Evolutionary conservation across 768 basidiomycete genomes (phyloP).

Genomic region (Lentinula sp.): DNA sequence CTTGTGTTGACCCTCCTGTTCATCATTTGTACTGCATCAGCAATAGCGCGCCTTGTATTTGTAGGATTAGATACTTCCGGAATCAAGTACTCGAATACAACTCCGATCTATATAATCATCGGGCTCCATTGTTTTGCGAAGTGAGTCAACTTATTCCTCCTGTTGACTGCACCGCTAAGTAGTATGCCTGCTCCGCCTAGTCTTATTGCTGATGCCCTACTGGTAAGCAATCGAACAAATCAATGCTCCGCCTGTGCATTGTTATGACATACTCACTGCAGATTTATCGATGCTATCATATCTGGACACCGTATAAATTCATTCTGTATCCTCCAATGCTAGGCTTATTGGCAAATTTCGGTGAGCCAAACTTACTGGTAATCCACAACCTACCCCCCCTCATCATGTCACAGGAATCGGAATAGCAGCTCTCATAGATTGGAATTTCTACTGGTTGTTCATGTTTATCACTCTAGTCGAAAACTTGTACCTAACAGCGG

Average conservation of each 20-base stretch:
- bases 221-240: background rate
- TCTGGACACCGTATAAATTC: background rate
- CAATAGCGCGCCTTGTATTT: background rate
- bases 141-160: background rate
- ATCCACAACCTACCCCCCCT: background rate
- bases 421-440: background rate
- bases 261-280: background rate
- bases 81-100: background rate
- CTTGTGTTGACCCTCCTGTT: background rate
- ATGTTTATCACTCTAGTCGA: background rate
- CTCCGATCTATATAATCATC: background rate
- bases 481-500: background rate
- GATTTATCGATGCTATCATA: background rate
- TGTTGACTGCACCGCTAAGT: background rate
- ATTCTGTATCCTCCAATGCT: background rate
- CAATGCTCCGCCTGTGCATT: background rate
- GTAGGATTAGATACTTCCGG: background rate
- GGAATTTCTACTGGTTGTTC: background rate
- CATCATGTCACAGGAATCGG: background rate
- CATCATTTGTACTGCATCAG: background rate
- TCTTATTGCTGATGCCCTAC: background rate
- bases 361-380: background rate
- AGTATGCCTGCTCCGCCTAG: background rate
- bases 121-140: background rate
- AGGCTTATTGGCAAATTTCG: background rate